phyloP scores from a whole-genome alignment of 805 yeast genomes.

The Maudiozyma pseudohumilis region DNA sequence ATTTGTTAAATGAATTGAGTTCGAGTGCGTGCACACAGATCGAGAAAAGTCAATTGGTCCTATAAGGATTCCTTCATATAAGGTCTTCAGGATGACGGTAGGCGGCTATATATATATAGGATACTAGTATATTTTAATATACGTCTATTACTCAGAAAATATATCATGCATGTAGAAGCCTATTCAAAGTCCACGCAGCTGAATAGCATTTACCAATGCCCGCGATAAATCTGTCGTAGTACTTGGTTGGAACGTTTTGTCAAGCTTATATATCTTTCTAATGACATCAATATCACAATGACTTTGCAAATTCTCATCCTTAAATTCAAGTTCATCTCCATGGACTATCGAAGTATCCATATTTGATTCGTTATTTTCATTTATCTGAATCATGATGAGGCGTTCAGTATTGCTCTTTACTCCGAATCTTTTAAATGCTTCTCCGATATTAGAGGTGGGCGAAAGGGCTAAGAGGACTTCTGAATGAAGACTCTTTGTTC shows the following conservation, averaged over 20 bases:
- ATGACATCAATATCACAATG: slow-evolving; percentile 29
- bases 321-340: slow-evolving; percentile 30
- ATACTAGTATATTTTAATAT: background rate
- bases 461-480: slow-evolving; percentile 62
- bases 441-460: slow-evolving; percentile 58
- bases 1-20: no score
- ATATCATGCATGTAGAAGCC: background rate
- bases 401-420: slow-evolving; percentile 39
- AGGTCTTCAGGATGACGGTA: no score
- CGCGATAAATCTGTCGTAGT: slow-evolving; percentile 28
- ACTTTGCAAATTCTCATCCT: slow-evolving; percentile 26
- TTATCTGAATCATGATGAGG: slow-evolving; percentile 28
- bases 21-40: no score
- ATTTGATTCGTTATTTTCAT: slow-evolving; percentile 9
- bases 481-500: slow-evolving; percentile 59
- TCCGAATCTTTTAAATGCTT: slow-evolving; percentile 64
- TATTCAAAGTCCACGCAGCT: slow-evolving; percentile 37
- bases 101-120: background rate
- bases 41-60: no score
- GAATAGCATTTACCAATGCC: slow-evolving; percentile 38
- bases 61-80: no score
- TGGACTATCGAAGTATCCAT: slow-evolving; percentile 13
- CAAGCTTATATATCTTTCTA: slow-evolving; percentile 28
- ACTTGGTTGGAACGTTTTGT: slow-evolving; percentile 14
- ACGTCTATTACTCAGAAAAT: background rate